Percentiles rank a stretch among this genome's conserved stretches.
Evolutionary conservation across 495 filamentous ascomycete genomes (phyloP).

Genomic region (Extremus antarcticus): DNA sequence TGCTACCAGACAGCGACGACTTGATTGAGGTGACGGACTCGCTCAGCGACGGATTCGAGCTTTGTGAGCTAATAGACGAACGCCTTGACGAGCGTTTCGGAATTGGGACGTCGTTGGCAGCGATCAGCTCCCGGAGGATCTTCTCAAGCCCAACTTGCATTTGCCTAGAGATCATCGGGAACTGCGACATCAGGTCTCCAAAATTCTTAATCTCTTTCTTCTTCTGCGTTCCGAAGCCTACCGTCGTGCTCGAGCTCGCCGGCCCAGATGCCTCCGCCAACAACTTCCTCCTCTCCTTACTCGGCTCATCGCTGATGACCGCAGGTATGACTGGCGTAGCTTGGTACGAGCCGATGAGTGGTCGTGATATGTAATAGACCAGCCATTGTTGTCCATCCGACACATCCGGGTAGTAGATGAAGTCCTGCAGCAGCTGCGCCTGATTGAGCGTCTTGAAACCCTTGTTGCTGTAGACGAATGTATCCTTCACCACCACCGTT

Average conservation of each 20-base stretch:
- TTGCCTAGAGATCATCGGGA: slow-evolving; percentile 92
- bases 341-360: slow-evolving; percentile 77
- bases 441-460: slow-evolving; percentile 89
- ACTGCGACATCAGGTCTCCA: slow-evolving; percentile 79
- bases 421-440: slow-evolving; percentile 76
- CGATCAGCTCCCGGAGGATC: slow-evolving; percentile 80
- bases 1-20: slow-evolving; percentile 18
- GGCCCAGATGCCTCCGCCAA: slow-evolving; percentile 16
- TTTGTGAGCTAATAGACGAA: slow-evolving; percentile 15
- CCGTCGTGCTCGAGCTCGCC: slow-evolving; percentile 16
- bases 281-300: slow-evolving; percentile 18
- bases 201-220: slow-evolving; percentile 90
- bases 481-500: slow-evolving; percentile 90
- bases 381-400: slow-evolving; percentile 84
- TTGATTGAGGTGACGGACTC: slow-evolving; percentile 21
- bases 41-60: slow-evolving; percentile 19
- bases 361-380: slow-evolving; percentile 90
- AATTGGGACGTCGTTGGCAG: slow-evolving; percentile 71
- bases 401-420: slow-evolving; percentile 75
- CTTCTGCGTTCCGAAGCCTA: slow-evolving; percentile 30
- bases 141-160: slow-evolving; percentile 90
- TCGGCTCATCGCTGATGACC: slow-evolving; percentile 18
- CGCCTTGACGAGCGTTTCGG: slow-evolving; percentile 61
- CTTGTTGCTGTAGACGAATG: slow-evolving; percentile 90
- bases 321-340: slow-evolving; percentile 39